phyloP scores from a whole-genome alignment of 164 flowering plant species.

The Dillenia turbinata region DNA sequence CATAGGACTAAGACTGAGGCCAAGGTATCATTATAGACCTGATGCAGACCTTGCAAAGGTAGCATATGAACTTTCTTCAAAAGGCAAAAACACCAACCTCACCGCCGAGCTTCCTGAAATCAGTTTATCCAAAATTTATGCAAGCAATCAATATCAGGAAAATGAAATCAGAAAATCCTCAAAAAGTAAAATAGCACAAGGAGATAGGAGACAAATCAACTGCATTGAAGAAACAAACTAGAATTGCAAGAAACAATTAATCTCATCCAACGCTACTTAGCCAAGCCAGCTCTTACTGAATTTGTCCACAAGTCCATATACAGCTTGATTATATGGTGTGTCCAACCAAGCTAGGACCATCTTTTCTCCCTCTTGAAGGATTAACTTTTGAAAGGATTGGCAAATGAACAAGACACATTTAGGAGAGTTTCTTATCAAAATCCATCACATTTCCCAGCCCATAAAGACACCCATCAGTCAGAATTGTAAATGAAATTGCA shows the following conservation, averaged over 20 bases:
- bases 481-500: no score
- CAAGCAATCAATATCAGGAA: not conserved
- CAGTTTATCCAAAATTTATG: no score
- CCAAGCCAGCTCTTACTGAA: conserved; percentile 30
- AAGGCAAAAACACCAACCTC: conserved; percentile 69
- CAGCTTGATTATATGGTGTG: conserved; percentile 73
- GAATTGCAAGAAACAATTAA: not conserved
- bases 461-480: conserved; percentile 8
- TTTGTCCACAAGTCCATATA: conserved; percentile 74
- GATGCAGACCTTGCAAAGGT: conserved; percentile 74
- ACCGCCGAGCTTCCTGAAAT: conserved; percentile 70
- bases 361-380: conserved; percentile 79
- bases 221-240: not conserved
- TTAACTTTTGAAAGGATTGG: conserved; percentile 56
- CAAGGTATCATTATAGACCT: conserved; percentile 31
- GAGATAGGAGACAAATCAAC: not conserved
- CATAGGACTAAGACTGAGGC: no score
- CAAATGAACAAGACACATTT: conserved; percentile 51
- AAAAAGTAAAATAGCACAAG: no score
- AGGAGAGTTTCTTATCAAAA: conserved; percentile 42
- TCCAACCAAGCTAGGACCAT: conserved; percentile 67
- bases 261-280: not conserved
- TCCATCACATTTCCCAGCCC: conserved; percentile 35
- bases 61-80: conserved; percentile 73
- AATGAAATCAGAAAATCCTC: no score